phyloP scores from a whole-genome alignment of 2,329 filamentous ascomycete genomes.

The Fusarium sp. region DNA sequence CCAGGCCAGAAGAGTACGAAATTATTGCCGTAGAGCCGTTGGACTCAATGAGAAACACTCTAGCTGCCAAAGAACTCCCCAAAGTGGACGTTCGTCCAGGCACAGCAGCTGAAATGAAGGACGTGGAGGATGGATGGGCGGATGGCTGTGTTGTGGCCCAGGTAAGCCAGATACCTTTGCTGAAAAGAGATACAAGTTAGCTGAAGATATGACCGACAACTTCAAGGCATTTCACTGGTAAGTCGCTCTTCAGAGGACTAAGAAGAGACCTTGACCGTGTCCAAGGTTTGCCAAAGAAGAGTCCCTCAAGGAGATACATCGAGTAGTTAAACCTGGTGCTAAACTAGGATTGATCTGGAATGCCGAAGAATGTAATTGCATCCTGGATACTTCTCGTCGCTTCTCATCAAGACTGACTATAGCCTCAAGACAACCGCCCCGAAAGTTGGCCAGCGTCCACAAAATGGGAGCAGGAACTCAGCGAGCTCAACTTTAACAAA shows the following conservation, averaged over 20 bases:
- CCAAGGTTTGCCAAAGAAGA: constrained; percentile 75
- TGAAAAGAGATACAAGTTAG: not conserved
- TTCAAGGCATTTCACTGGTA: constrained; percentile 68
- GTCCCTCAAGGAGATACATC: constrained; percentile 74
- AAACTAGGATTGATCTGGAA: constrained; percentile 80
- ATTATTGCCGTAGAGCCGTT: constrained; percentile 75
- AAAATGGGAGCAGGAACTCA: constrained; percentile 71
- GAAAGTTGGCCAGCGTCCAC: constrained; percentile 66
- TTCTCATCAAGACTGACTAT: not conserved
- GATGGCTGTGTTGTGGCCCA: constrained; percentile 77
- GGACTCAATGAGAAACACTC: constrained; percentile 70
- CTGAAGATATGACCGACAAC: constrained; percentile 10
- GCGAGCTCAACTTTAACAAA: constrained; percentile 67
- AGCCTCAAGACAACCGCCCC: constrained; percentile 72
- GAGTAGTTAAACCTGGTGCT: constrained; percentile 71
- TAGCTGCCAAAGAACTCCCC: constrained; percentile 68
- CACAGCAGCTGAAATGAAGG: constrained; percentile 67
- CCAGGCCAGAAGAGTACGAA: constrained; percentile 68
- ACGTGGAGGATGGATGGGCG: constrained; percentile 66
- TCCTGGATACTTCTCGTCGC: not conserved
- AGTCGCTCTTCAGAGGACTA: constrained; percentile 29
- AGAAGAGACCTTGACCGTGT: not conserved
- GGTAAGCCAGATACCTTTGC: constrained; percentile 58
- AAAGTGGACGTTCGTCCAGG: constrained; percentile 69
- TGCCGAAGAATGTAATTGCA: constrained; percentile 72